phyloP scores from a whole-genome alignment of 495 filamentous ascomycete species.

The Xylaria sp. region DNA sequence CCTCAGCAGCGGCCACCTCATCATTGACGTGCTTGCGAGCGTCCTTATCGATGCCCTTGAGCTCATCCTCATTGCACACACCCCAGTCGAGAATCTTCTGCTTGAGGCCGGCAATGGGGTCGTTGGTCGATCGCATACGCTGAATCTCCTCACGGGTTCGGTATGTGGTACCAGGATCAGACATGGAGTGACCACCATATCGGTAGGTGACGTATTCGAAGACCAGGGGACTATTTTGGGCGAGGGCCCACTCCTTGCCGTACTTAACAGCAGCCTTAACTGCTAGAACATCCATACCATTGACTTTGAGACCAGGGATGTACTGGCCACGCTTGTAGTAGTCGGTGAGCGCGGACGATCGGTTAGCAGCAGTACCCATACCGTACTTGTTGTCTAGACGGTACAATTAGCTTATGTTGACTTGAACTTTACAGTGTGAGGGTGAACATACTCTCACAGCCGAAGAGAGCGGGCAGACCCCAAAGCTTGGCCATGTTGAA shows the following conservation, averaged over 20 bases:
- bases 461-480: conserved; percentile 93
- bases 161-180: conserved; percentile 98
- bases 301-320: conserved; percentile 98
- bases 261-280: conserved; percentile 95
- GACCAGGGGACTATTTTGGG: conserved; percentile 89
- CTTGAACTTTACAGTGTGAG: not conserved
- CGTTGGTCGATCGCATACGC: conserved; percentile 97
- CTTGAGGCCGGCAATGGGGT: conserved; percentile 97
- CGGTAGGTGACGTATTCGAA: conserved; percentile 99
- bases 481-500: conserved; percentile 99
- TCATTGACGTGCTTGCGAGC: conserved; percentile 82
- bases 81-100: conserved; percentile 97
- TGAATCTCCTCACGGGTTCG: conserved; percentile 98
- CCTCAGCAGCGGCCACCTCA: conserved; percentile 90
- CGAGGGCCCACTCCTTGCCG: conserved; percentile 81
- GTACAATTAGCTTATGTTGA: conserved; percentile 20
- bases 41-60: conserved; percentile 93
- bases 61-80: conserved; percentile 91
- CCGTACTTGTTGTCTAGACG: conserved; percentile 97
- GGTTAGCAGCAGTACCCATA: conserved; percentile 97
- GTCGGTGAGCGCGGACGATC: conserved; percentile 92
- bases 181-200: conserved; percentile 99
- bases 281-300: conserved; percentile 98
- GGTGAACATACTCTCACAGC: conserved; percentile 86
- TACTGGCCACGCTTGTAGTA: conserved; percentile 99